phyloP scores from a whole-genome alignment of 495 filamentous ascomycete genomes.

The Tuber calosporum region DNA sequence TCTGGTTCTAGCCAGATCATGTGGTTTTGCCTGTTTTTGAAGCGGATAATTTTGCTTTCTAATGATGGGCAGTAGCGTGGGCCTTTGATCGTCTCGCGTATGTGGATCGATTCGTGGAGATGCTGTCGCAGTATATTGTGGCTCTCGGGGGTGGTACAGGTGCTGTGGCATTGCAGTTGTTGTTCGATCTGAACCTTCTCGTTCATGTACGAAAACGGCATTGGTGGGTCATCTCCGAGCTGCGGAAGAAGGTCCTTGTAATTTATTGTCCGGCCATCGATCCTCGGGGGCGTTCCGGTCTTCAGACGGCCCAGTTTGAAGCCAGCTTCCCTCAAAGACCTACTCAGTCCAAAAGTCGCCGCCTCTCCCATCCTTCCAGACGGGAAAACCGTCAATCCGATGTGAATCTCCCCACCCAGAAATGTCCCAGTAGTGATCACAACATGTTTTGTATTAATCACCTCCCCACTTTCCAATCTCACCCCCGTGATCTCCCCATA shows the following conservation, averaged over 20 bases:
- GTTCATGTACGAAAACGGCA: slow-evolving; percentile 88
- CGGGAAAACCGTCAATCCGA: slow-evolving; percentile 75
- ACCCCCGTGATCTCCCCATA: slow-evolving; percentile 78
- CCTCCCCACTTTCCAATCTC: slow-evolving; percentile 77
- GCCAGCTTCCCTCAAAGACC: slow-evolving; percentile 79
- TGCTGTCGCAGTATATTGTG: slow-evolving; percentile 83
- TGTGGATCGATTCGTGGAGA: slow-evolving; percentile 87
- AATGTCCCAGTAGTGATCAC: slow-evolving; percentile 96
- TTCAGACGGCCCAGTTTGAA: slow-evolving; percentile 88
- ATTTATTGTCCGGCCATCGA: slow-evolving; percentile 77
- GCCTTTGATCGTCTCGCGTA: slow-evolving; percentile 88
- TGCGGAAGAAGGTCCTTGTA: slow-evolving; percentile 65
- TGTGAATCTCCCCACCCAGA: slow-evolving; percentile 92
- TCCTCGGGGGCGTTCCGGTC: slow-evolving; percentile 86
- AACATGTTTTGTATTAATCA: slow-evolving; percentile 70
- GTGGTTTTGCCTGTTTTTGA: slow-evolving; percentile 67
- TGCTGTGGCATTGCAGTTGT: slow-evolving; percentile 75
- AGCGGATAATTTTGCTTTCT: slow-evolving; percentile 89
- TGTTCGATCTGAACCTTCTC: slow-evolving; percentile 63
- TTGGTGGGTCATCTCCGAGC: slow-evolving; percentile 73
- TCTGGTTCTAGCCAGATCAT: slow-evolving; percentile 96
- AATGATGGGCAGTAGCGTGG: slow-evolving; percentile 93
- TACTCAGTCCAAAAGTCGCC: slow-evolving; percentile 87
- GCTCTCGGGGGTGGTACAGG: slow-evolving; percentile 70
- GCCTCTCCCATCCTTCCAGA: slow-evolving; percentile 91